Base-by-base conservation (phyloP, 2,329 filamentous ascomycete species). In the Dothideomycetes sp. region DNA sequence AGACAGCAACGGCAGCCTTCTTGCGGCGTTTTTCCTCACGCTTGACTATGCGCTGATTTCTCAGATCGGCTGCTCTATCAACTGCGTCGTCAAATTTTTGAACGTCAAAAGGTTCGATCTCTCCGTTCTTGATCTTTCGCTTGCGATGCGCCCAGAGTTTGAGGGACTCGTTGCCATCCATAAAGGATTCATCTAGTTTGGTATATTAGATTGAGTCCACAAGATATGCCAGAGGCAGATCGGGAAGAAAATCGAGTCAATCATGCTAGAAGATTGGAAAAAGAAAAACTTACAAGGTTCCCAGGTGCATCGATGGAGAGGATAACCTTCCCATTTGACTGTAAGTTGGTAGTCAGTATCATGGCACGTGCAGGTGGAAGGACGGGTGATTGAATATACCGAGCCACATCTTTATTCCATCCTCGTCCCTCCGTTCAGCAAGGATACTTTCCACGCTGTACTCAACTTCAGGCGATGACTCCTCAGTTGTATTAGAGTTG, bases 241-340 rank as follows among this genome's bases (percentile, higher is more conserved):
- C n/a, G n/a, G n/a, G n/a, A n/a, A n/a, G n/a, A n/a, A n/a, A n/a
- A n/a, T n/a, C n/a, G n/a, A n/a, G n/a, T n/a, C n/a, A n/a, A n/a
- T n/a, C n/a, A n/a, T n/a, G n/a, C n/a, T n/a, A n/a, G n/a, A n/a
- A n/a, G n/a, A n/a, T n/a, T n/a, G n/a, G n/a, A n/a, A n/a, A n/a
- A n/a, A n/a, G 7, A 24, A 7, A 11, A 3, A 36, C 33, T 24
- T 30, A 12, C 20, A 19, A 2, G 54, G 54, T 30, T 61, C 58
- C 56, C 56, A 59, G 1, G 52, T 56, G 13, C 48, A 47, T 11
- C 46, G 37, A 8, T 45, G 29, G 0, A 56, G 45, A 4, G 48
- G 43, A 37, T 57, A 61, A 18, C 52, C 53, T 17, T 50, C 47
- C 58, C 58, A 61, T 36, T 58, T 56, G 34, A 58, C 43, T 23